phyloP scores from a whole-genome alignment of 2,329 filamentous ascomycete species.

The Xylaria polymorpha region DNA sequence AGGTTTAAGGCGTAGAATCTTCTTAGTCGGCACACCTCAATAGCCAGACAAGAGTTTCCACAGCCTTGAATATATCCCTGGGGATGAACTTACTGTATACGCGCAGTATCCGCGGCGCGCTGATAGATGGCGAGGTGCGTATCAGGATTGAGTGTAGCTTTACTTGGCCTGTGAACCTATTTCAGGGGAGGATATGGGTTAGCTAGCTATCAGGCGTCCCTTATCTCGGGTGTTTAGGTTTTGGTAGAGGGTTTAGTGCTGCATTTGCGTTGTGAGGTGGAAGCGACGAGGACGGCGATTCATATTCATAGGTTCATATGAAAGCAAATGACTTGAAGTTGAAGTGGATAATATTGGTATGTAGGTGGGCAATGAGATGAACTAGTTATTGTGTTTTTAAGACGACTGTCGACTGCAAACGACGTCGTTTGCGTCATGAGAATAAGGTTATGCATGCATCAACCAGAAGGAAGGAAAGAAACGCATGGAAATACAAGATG shows the following conservation, averaged over 20 bases:
- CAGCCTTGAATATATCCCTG: background rate
- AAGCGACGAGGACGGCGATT: background rate
- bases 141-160: conserved; percentile 91
- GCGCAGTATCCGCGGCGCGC: conserved; percentile 84
- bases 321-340: background rate
- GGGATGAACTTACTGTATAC: conserved; percentile 66
- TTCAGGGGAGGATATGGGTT: conserved; percentile 10
- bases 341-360: background rate
- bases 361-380: background rate
- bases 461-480: background rate
- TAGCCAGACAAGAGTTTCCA: background rate
- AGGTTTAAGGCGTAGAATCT: background rate
- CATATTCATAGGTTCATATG: background rate
- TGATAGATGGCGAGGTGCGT: conserved; percentile 76
- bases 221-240: background rate
- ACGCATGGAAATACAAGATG: background rate
- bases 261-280: background rate
- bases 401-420: background rate
- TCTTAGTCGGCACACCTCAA: background rate
- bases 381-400: background rate
- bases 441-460: background rate
- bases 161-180: conserved; percentile 90
- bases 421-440: background rate
- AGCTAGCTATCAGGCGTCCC: conserved; percentile 7
- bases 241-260: background rate